These are phyloP conservation scores for Knoxia roxburghii DNA, from an alignment of 257 asterid genomes.

Conservation along the genomic window DNA sequence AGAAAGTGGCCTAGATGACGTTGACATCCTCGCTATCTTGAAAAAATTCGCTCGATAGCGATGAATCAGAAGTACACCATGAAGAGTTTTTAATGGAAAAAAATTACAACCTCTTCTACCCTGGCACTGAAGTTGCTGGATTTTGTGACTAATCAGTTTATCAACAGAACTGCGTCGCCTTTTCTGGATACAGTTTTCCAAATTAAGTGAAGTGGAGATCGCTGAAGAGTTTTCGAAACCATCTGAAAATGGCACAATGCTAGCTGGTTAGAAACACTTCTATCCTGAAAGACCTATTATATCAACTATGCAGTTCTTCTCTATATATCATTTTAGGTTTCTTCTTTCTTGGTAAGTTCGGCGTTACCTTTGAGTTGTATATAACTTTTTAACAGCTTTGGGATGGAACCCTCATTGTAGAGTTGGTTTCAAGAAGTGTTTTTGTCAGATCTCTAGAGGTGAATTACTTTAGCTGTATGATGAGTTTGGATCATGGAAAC, in stretches of 20 bases:
- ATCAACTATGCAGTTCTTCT: neutral
- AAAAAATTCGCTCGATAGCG: slow-evolving; percentile 54
- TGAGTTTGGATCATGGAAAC: neutral
- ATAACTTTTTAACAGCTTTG: neutral
- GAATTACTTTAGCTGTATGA: neutral
- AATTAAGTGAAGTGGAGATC: neutral
- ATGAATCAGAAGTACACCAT: neutral
- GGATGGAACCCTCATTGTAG: neutral
- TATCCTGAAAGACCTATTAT: neutral
- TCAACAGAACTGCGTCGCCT: neutral
- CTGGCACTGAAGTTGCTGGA: neutral
- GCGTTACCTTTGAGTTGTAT: neutral
- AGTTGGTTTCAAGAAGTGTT: neutral
- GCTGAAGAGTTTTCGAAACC: neutral
- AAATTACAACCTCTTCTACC: slow-evolving; percentile 9
- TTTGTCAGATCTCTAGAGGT: neutral
- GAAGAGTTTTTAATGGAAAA: neutral
- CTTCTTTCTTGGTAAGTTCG: neutral
- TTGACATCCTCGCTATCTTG: slow-evolving; percentile 63
- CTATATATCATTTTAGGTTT: neutral
- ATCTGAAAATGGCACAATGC: neutral
- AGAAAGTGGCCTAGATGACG: slow-evolving; percentile 53
- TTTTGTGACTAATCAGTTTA: neutral
- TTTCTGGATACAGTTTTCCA: neutral
- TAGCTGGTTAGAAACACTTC: neutral